Percentiles rank a stretch among this genome's conserved stretches.
Conservation (phyloP, 257 asterid species). For the Cruciata laevipes region DNA sequence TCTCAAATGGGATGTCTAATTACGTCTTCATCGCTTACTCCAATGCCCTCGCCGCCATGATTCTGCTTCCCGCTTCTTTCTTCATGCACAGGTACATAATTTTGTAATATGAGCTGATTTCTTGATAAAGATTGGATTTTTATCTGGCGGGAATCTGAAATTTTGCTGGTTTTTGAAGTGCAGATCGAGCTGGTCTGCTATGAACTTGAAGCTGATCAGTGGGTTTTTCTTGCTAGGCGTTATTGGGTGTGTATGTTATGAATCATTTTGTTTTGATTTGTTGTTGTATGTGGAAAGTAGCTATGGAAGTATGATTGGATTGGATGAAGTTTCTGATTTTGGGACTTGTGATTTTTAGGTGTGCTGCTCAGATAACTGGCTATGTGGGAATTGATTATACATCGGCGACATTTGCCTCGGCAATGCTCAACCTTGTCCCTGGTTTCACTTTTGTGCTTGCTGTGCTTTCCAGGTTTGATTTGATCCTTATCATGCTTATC, state of each 20-base stretch:
- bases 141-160: not conserved
- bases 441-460: slow-evolving; percentile 88
- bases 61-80: slow-evolving; percentile 82
- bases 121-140: not conserved
- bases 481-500: slow-evolving; percentile 4
- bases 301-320: no score
- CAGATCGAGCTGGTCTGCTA: slow-evolving; percentile 55
- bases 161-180: not conserved
- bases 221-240: slow-evolving; percentile 66
- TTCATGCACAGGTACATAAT: slow-evolving; percentile 46
- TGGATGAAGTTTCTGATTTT: slow-evolving; percentile 2
- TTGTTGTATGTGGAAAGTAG: not conserved
- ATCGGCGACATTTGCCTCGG: slow-evolving; percentile 73
- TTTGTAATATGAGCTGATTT: not conserved
- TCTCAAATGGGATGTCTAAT: slow-evolving; percentile 78
- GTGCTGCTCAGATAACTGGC: slow-evolving; percentile 78
- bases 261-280: not conserved
- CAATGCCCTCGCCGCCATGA: slow-evolving; percentile 70
- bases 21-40: slow-evolving; percentile 74
- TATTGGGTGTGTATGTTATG: slow-evolving; percentile 56
- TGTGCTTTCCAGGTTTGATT: slow-evolving; percentile 51
- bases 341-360: slow-evolving; percentile 33
- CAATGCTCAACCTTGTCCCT: slow-evolving; percentile 88
- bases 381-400: slow-evolving; percentile 73
- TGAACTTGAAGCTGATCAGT: slow-evolving; percentile 40